A percentile compares a stretch with the other conserved stretches of the same genome.
These are phyloP conservation scores for Pseudocercospora fijiensis DNA, from an alignment of 2,329 filamentous ascomycete species.

Conservation along the genomic window DNA sequence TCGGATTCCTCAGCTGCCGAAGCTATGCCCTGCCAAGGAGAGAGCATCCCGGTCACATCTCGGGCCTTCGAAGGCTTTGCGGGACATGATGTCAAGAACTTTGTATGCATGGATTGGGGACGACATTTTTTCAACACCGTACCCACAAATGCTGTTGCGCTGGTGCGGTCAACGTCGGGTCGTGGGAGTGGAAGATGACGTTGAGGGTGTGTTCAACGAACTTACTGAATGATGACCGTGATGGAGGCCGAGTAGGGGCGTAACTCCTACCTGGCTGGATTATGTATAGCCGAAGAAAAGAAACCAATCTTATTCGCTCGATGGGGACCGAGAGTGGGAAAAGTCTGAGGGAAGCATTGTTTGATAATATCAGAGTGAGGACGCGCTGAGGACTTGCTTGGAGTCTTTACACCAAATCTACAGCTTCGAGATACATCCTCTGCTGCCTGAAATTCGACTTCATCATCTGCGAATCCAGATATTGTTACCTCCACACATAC, in stretches of 20 bases:
- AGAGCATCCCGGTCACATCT: background rate
- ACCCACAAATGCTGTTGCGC: conserved; percentile 8
- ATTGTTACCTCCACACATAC: background rate
- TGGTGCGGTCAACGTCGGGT: conserved; percentile 8
- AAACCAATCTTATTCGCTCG: too few relatives aligned
- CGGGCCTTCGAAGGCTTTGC: background rate
- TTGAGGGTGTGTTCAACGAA: conserved; percentile 9
- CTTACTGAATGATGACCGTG: conserved; percentile 5
- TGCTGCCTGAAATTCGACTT: too few relatives aligned
- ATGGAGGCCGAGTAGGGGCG: too few relatives aligned
- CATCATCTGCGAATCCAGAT: too few relatives aligned
- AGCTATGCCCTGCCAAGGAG: background rate
- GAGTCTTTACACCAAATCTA: background rate
- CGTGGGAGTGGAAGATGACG: background rate
- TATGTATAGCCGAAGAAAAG: too few relatives aligned
- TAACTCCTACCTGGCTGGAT: too few relatives aligned
- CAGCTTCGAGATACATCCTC: background rate
- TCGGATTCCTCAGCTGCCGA: conserved; percentile 4
- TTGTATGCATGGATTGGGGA: background rate
- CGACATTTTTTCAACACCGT: background rate
- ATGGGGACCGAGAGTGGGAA: conserved; percentile 10
- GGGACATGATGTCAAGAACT: background rate
- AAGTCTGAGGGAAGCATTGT: conserved; percentile 8
- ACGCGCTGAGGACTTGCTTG: background rate
- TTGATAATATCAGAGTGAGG: conserved; percentile 10